Evolutionary conservation across 371 early-diverging fungal genomes (phyloP).

Genomic region (Mortierella sp.): DNA sequence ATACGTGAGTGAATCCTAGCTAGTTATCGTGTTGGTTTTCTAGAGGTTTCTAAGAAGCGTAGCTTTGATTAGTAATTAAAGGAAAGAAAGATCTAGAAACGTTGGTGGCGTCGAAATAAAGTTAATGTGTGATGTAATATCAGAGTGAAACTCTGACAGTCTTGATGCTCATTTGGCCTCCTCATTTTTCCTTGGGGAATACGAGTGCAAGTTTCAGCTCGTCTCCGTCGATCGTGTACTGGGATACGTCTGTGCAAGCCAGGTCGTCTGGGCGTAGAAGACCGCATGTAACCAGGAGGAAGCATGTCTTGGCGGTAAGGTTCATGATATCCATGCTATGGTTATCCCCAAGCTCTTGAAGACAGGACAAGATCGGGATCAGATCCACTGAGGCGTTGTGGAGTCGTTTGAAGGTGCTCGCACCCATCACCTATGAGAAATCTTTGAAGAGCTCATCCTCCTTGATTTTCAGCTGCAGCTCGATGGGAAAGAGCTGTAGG

Average conservation of each 20-base stretch:
- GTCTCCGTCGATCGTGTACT: not conserved
- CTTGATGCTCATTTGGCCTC: not conserved
- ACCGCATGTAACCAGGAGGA: conserved; percentile 3
- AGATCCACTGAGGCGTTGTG: conserved; percentile 5
- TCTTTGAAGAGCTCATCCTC: not conserved
- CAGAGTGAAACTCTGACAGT: too few relatives aligned
- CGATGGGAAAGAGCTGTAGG: too few relatives aligned
- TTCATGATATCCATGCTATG: not conserved
- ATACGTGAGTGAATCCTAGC: too few relatives aligned
- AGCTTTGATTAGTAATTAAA: too few relatives aligned
- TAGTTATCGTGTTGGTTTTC: too few relatives aligned
- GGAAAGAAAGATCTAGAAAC: too few relatives aligned
- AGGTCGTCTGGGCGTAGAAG: conserved; percentile 6
- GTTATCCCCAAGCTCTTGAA: not conserved
- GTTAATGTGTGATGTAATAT: too few relatives aligned
- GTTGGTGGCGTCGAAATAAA: too few relatives aligned
- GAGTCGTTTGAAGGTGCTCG: not conserved
- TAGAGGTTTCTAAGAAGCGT: too few relatives aligned
- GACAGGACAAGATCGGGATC: not conserved
- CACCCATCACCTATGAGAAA: not conserved
- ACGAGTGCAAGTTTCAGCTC: not conserved
- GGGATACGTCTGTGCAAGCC: not conserved
- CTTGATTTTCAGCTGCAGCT: not conserved
- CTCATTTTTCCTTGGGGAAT: not conserved
- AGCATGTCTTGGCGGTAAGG: conserved; percentile 6